Conservation (phyloP, 2,329 filamentous ascomycete species). For the Dactylellina parvicollis region DNA sequence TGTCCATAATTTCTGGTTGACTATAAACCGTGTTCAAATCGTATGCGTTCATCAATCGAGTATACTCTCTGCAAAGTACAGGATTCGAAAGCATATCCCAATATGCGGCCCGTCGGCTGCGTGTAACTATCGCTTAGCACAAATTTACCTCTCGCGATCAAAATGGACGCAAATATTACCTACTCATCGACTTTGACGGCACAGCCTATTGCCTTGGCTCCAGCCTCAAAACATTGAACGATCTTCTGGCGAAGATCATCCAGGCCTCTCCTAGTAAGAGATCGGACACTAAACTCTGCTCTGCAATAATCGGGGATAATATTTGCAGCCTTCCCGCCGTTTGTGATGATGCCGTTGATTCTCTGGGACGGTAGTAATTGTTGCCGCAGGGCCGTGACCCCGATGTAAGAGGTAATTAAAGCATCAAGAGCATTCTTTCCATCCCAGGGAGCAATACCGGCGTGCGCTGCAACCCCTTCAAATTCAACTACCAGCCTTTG, state of each 20-base stretch:
- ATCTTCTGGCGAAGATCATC: conserved; percentile 63
- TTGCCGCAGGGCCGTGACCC: conserved; percentile 67
- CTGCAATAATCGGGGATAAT: conserved; percentile 68
- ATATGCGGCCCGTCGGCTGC: conserved; percentile 14
- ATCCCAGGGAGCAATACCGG: conserved; percentile 69
- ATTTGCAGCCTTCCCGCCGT: conserved; percentile 68
- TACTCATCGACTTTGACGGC: conserved; percentile 53
- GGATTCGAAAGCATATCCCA: conserved; percentile 35
- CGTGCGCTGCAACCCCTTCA: conserved; percentile 68
- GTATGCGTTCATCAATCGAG: conserved; percentile 33
- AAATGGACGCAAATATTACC: too few relatives aligned
- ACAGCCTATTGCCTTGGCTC: conserved; percentile 61
- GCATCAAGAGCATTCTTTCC: conserved; percentile 71
- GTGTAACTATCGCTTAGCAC: not conserved
- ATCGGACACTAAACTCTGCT: conserved; percentile 64
- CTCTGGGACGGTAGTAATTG: conserved; percentile 67
- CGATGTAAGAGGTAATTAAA: conserved; percentile 64
- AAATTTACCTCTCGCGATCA: too few relatives aligned
- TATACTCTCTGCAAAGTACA: conserved; percentile 33
- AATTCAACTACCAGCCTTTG: conserved; percentile 62
- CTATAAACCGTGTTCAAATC: conserved; percentile 22
- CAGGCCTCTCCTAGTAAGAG: conserved; percentile 63
- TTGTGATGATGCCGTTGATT: conserved; percentile 67
- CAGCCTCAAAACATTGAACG: conserved; percentile 62
- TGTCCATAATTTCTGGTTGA: conserved; percentile 33